A percentile compares a stretch with the other conserved stretches of the same genome.
Conservation (phyloP, 116 monocot genomes). For the Trichopus zeylanicus region DNA sequence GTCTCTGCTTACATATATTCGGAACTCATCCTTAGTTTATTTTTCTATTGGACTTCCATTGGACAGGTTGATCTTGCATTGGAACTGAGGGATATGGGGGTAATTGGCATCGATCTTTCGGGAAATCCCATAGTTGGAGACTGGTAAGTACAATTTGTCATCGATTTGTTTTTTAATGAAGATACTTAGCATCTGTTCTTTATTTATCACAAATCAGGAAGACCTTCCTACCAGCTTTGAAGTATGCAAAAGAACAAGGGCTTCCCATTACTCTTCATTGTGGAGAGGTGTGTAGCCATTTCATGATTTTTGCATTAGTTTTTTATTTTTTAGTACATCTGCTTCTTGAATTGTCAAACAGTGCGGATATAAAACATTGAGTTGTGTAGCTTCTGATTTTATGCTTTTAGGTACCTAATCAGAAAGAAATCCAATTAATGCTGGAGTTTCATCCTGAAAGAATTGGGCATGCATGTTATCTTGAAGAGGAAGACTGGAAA, state of each 20-base stretch:
- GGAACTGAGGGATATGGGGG: conserved; percentile 69
- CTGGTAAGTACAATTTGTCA: conserved; percentile 38
- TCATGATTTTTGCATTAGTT: neutral
- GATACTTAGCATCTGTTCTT: neutral
- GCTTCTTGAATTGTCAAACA: neutral
- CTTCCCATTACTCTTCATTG: conserved; percentile 84
- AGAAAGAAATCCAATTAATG: conserved; percentile 77
- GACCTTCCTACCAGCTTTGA: conserved; percentile 79
- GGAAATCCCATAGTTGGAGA: conserved; percentile 90
- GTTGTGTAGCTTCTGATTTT: conserved; percentile 18
- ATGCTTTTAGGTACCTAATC: conserved; percentile 69
- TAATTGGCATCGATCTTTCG: conserved; percentile 93
- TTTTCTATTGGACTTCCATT: neutral
- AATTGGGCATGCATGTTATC: conserved; percentile 86
- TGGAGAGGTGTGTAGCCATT: conserved; percentile 65
- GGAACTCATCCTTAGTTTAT: too few relatives aligned
- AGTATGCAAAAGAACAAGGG: conserved; percentile 68
- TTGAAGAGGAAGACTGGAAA: conserved; percentile 67
- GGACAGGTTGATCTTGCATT: conserved; percentile 75
- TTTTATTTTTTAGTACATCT: neutral
- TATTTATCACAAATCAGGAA: conserved; percentile 37
- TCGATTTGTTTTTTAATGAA: neutral
- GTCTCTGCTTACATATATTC: too few relatives aligned
- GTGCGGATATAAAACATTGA: too few relatives aligned
- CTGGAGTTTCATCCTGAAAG: conserved; percentile 72